These are phyloP conservation scores for Bimuria novae-zelandiae DNA, from an alignment of 2,329 filamentous ascomycete species.

Conservation along the genomic window DNA sequence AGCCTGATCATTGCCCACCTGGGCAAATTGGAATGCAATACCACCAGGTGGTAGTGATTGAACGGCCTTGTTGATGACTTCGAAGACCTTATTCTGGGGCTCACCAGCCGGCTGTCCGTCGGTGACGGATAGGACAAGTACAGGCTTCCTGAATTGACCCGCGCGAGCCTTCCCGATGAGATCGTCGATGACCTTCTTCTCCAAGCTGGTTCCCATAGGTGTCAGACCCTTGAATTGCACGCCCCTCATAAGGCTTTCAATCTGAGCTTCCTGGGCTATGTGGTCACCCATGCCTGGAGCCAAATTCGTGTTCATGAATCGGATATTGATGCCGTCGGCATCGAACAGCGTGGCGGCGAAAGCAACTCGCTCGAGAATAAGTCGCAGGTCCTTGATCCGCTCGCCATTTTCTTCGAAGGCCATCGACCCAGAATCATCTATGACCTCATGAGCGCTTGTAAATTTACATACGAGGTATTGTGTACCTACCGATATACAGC, in stretches of 20 bases:
- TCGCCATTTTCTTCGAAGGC: slow-evolving; percentile 69
- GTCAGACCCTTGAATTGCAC: slow-evolving; percentile 69
- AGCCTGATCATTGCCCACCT: slow-evolving; percentile 69
- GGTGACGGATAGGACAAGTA: slow-evolving; percentile 68
- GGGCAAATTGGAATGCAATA: slow-evolving; percentile 70
- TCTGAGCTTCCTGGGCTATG: slow-evolving; percentile 62
- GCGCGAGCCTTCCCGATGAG: slow-evolving; percentile 58
- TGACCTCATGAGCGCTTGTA: background rate
- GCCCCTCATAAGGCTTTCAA: slow-evolving; percentile 60
- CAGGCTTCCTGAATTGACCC: slow-evolving; percentile 63
- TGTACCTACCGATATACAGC: slow-evolving; percentile 58
- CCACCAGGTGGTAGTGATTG: slow-evolving; percentile 60
- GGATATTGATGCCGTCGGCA: slow-evolving; percentile 68
- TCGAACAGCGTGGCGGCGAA: slow-evolving; percentile 72
- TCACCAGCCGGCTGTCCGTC: slow-evolving; percentile 70
- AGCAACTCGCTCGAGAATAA: slow-evolving; percentile 66
- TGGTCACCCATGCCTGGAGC: slow-evolving; percentile 51
- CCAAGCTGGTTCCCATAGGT: slow-evolving; percentile 67
- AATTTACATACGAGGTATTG: background rate
- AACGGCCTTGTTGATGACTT: slow-evolving; percentile 61
- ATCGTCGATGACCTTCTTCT: slow-evolving; percentile 66
- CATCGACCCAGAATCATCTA: slow-evolving; percentile 72
- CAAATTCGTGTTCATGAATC: slow-evolving; percentile 69
- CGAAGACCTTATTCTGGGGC: slow-evolving; percentile 59
- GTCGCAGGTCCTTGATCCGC: slow-evolving; percentile 68